A percentile compares a stretch with the other conserved stretches of the same genome.
Conservation (phyloP, 768 basidiomycete genomes). For the Tricholoma hemisulphureum region DNA sequence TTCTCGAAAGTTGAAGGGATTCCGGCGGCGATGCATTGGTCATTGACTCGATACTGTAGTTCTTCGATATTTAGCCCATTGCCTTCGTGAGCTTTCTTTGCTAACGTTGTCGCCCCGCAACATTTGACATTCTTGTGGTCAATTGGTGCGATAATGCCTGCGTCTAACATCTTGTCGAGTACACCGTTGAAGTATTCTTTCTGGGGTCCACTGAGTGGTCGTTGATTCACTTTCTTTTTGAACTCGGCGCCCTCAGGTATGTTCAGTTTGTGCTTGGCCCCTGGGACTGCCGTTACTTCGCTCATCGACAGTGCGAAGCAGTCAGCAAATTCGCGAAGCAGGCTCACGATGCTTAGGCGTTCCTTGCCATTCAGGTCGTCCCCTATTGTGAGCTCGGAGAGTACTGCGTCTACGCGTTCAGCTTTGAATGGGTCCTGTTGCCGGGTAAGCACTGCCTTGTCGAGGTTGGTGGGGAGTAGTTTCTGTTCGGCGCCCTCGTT, state of each 20-base stretch:
- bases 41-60: no score
- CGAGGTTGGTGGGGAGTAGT: neutral
- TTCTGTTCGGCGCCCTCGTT: neutral
- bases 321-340: no score
- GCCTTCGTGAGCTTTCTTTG: slow-evolving; percentile 33
- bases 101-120: slow-evolving; percentile 30
- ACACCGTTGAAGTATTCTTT: no score
- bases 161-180: no score
- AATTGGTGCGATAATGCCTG: slow-evolving; percentile 25
- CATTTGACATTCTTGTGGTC: slow-evolving; percentile 11
- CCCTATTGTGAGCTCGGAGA: no score
- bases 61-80: slow-evolving; percentile 30
- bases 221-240: slow-evolving; percentile 26
- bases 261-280: slow-evolving; percentile 29
- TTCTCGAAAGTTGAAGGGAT: slow-evolving; percentile 14
- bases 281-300: slow-evolving; percentile 7
- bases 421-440: slow-evolving; percentile 25
- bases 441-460: slow-evolving; percentile 18
- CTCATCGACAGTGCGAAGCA: no score
- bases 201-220: slow-evolving; percentile 29
- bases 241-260: slow-evolving; percentile 29
- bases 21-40: no score
- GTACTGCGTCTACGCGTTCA: slow-evolving; percentile 19
- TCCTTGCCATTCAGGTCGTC: no score
- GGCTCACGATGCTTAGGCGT: no score